Percentiles rank a stretch among this genome's conserved stretches.
Evolutionary conservation across 495 filamentous ascomycete genomes (phyloP).

Genomic region (Apiosordaria backusii): DNA sequence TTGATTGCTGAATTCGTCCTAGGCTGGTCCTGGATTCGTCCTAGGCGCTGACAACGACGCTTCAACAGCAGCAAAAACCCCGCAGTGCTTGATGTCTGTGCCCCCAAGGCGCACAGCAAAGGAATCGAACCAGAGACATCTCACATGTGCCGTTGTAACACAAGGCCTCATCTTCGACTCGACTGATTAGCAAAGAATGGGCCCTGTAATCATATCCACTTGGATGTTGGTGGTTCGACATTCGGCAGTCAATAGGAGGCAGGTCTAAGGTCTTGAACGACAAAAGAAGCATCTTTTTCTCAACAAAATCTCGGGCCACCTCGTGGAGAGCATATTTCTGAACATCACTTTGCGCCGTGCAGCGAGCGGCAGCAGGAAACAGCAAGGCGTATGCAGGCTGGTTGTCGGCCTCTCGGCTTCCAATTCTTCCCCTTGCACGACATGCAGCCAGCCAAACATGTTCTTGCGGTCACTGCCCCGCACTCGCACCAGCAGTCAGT

Average conservation of each 20-base stretch:
- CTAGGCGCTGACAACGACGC: constrained; percentile 3
- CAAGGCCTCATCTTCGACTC: neutral
- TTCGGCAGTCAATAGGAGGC: neutral
- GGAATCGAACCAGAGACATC: neutral
- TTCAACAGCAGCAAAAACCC: neutral
- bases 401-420: constrained; percentile 12
- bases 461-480: neutral
- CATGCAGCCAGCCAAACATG: neutral
- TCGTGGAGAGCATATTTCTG: neutral
- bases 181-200: neutral
- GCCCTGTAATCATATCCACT: neutral
- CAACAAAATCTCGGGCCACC: neutral
- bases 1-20: neutral
- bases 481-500: neutral
- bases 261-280: neutral
- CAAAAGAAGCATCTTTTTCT: neutral
- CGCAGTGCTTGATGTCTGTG: neutral
- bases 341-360: constrained; percentile 1
- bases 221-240: neutral
- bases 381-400: neutral
- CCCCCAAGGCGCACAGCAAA: neutral
- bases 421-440: constrained; percentile 7
- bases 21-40: constrained; percentile 5
- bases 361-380: neutral
- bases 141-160: neutral